phyloP scores from a whole-genome alignment of 805 yeast genomes.

The Wickerhamomyces silvicola region DNA sequence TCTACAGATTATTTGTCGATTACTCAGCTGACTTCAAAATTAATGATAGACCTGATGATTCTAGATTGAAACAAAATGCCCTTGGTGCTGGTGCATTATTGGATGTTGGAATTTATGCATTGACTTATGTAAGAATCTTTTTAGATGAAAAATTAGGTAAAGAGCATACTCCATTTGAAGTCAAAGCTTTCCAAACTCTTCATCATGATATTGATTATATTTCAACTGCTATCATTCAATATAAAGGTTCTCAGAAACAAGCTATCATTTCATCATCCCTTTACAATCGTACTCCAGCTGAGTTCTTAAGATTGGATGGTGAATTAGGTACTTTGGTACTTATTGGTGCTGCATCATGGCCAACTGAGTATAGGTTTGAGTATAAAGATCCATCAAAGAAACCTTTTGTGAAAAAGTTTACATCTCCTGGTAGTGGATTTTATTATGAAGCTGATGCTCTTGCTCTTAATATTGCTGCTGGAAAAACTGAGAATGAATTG shows the following conservation, averaged over 20 bases:
- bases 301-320: background rate
- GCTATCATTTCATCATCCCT: conserved; percentile 18
- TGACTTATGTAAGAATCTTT: conserved; percentile 28
- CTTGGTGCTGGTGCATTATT: conserved; percentile 53
- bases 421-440: conserved; percentile 35
- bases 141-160: background rate
- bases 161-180: background rate
- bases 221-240: conserved; percentile 30
- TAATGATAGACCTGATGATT: conserved; percentile 26
- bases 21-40: conserved; percentile 34
- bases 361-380: conserved; percentile 23
- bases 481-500: conserved; percentile 27
- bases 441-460: conserved; percentile 52
- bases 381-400: conserved; percentile 17
- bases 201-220: conserved; percentile 17
- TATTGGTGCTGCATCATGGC: conserved; percentile 4
- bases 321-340: conserved; percentile 4
- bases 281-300: conserved; percentile 5
- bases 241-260: conserved; percentile 13
- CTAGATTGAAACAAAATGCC: conserved; percentile 35
- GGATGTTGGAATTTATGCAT: conserved; percentile 48
- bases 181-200: conserved; percentile 1
- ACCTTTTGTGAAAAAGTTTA: background rate
- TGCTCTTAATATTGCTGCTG: conserved; percentile 39
- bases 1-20: conserved; percentile 29